A percentile compares a stretch with the other conserved stretches of the same genome.
phyloP scores from a whole-genome alignment of 2,329 filamentous ascomycete genomes.

The Byssoonygena ceratinophila region DNA sequence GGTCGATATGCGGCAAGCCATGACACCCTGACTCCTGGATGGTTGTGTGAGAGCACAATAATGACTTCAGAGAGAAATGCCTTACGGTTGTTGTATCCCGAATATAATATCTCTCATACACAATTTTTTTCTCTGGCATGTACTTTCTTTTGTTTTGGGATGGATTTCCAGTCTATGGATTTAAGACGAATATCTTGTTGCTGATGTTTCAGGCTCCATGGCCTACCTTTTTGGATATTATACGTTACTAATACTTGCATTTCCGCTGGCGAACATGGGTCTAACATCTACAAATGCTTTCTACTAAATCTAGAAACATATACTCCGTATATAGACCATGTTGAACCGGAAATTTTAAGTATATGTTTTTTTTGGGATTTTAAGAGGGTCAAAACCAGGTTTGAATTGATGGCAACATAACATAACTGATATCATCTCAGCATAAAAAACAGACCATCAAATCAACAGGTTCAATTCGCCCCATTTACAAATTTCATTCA shows the following conservation, averaged over 20 bases:
- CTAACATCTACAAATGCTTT: not conserved
- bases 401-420: constrained; percentile 11
- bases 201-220: not conserved
- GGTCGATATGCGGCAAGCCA: not conserved
- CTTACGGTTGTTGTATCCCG: no score
- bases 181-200: not conserved
- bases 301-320: not conserved
- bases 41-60: no score
- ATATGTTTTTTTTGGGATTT: not conserved
- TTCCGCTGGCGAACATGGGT: not conserved
- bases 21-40: not conserved
- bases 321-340: no score
- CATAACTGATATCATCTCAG: constrained; percentile 8
- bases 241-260: not conserved
- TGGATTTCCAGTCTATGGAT: not conserved
- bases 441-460: constrained; percentile 8
- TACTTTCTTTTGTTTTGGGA: no score
- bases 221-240: not conserved
- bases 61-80: no score
- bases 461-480: not conserved
- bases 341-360: no score
- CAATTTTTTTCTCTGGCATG: not conserved
- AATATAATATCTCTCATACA: not conserved
- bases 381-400: not conserved
- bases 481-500: constrained; percentile 1